Conservation (phyloP, 768 basidiomycete genomes). For the Suillus hirtellus region DNA sequence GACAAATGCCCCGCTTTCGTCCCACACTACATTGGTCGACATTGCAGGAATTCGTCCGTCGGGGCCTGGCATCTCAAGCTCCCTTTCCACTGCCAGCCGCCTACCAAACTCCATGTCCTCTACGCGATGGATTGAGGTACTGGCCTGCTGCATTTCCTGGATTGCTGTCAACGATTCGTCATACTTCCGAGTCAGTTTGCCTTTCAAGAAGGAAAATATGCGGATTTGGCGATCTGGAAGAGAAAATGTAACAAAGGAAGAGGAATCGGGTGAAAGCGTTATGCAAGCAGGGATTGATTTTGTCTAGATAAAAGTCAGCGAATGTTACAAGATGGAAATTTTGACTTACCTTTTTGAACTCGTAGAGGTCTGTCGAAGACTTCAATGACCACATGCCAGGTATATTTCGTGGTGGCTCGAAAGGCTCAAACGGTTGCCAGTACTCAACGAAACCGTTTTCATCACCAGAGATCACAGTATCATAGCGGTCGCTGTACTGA, state of each 20-base stretch:
- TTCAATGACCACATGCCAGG: constrained; percentile 88
- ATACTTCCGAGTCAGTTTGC: constrained; percentile 89
- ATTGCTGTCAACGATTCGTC: constrained; percentile 92
- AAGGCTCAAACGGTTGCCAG: constrained; percentile 91
- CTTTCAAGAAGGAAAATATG: constrained; percentile 87
- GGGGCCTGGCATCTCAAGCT: constrained; percentile 80
- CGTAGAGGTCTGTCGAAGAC: constrained; percentile 89
- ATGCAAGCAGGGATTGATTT: constrained; percentile 92
- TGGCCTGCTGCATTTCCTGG: constrained; percentile 99
- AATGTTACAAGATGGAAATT: constrained; percentile 5
- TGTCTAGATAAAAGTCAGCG: constrained; percentile 47
- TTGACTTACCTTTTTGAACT: constrained; percentile 87
- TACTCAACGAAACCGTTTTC: constrained; percentile 95
- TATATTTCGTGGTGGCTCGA: constrained; percentile 76
- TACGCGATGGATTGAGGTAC: constrained; percentile 86
- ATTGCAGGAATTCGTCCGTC: constrained; percentile 72
- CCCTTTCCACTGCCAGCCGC: constrained; percentile 88
- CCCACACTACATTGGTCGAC: constrained; percentile 94
- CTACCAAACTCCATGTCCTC: constrained; percentile 99
- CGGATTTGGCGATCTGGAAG: constrained; percentile 93
- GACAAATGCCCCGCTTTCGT: constrained; percentile 94
- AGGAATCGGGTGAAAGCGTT: constrained; percentile 85
- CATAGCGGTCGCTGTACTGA: constrained; percentile 88
- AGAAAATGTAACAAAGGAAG: constrained; percentile 91
- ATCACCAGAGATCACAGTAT: constrained; percentile 92